These are phyloP conservation scores for Juncus inflexus DNA, from an alignment of 176 grass and related monocot species.

Conservation along the genomic window DNA sequence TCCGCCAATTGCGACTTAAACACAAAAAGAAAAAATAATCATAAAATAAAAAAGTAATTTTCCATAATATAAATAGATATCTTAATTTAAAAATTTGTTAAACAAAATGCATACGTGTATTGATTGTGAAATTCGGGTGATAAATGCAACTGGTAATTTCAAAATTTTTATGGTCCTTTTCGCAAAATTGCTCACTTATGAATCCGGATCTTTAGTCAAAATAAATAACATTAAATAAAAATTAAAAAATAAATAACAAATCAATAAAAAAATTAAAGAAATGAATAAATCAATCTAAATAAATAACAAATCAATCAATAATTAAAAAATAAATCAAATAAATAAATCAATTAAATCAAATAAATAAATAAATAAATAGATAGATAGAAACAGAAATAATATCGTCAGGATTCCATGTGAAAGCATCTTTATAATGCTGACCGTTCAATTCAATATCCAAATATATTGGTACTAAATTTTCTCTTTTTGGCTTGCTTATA, in stretches of 20 bases:
- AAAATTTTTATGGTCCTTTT: slow-evolving; percentile 88
- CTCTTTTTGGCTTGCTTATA: slow-evolving; percentile 63
- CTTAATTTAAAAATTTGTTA: no score
- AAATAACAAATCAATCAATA: background rate
- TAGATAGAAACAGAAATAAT: background rate
- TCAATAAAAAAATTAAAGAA: background rate
- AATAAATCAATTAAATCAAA: no score
- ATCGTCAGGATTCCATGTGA: slow-evolving; percentile 93
- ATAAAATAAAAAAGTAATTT: background rate
- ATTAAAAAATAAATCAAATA: no score
- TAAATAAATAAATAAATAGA: no score
- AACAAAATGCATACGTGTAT: slow-evolving; percentile 53
- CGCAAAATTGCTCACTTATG: slow-evolving; percentile 67
- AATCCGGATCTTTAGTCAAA: slow-evolving; percentile 61
- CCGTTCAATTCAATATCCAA: slow-evolving; percentile 78
- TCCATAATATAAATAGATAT: no score
- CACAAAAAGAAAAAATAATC: background rate
- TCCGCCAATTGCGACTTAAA: slow-evolving; percentile 72
- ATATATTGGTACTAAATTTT: slow-evolving; percentile 79
- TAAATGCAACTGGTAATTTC: slow-evolving; percentile 65
- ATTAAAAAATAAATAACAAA: background rate
- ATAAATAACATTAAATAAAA: no score
- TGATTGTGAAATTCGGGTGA: slow-evolving; percentile 78
- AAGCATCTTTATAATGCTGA: slow-evolving; percentile 78
- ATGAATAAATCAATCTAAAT: background rate